phyloP scores from a whole-genome alignment of 306 rosid species.

The Neltuma alba region DNA sequence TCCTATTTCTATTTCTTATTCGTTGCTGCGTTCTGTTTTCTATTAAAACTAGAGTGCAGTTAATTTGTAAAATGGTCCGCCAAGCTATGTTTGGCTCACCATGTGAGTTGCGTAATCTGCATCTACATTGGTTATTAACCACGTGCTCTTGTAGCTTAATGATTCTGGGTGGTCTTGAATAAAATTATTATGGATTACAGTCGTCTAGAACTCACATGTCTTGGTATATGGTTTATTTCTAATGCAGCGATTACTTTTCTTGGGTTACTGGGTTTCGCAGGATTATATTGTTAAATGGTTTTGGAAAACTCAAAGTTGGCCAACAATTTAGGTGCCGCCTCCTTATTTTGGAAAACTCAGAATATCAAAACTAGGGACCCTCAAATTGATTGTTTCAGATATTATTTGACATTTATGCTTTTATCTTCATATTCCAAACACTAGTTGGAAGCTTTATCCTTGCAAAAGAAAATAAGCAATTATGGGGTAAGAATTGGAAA shows the following conservation, averaged over 20 bases:
- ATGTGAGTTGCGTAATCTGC: background rate
- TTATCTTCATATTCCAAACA: background rate
- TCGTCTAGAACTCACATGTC: background rate
- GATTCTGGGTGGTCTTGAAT: conserved; percentile 12
- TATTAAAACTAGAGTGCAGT: background rate
- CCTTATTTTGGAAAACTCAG: background rate
- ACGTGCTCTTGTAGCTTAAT: background rate
- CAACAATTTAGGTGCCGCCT: background rate
- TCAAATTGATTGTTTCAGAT: background rate
- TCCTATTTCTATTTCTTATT: background rate
- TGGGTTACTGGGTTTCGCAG: background rate
- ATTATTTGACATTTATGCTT: background rate
- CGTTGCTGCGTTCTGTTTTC: background rate
- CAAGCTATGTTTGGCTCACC: background rate
- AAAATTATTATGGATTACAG: conserved; percentile 1
- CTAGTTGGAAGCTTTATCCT: background rate
- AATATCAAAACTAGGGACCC: background rate
- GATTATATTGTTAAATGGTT: background rate
- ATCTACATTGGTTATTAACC: background rate
- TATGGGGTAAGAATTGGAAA: background rate
- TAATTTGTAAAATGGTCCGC: too few relatives aligned
- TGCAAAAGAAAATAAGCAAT: background rate
- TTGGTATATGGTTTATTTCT: background rate
- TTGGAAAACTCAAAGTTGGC: background rate
- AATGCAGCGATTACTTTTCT: background rate